These are phyloP conservation scores for Alternaria sp. DNA, from an alignment of 2,329 filamentous ascomycete species.

Conservation along the genomic window DNA sequence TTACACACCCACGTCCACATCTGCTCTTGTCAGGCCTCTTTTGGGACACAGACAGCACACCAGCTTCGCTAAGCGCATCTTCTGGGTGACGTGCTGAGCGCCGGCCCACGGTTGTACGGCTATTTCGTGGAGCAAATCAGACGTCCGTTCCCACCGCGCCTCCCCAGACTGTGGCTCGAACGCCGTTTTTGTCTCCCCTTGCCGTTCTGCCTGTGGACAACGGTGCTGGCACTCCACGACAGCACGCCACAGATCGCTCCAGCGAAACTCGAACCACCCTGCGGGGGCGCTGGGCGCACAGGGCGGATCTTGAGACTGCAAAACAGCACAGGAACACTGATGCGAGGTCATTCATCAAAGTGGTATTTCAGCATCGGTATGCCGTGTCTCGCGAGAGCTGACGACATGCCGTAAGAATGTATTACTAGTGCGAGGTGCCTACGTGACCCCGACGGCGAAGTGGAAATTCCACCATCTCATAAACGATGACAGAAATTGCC, in stretches of 20 bases:
- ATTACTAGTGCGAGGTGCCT: constrained; percentile 18
- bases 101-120: constrained; percentile 24
- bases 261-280: neutral
- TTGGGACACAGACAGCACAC: constrained; percentile 24
- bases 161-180: constrained; percentile 21
- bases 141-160: constrained; percentile 8
- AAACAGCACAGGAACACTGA: neutral
- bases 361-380: neutral
- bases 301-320: constrained; percentile 3
- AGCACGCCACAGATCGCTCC: constrained; percentile 22
- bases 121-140: constrained; percentile 30
- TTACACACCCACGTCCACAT: constrained; percentile 8
- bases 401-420: constrained; percentile 4
- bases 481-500: constrained; percentile 5
- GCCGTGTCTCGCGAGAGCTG: constrained; percentile 1
- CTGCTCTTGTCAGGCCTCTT: constrained; percentile 23
- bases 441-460: neutral
- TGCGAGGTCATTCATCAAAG: neutral
- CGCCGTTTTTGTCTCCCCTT: constrained; percentile 27
- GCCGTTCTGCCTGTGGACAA: constrained; percentile 11
- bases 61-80: constrained; percentile 15
- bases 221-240: constrained; percentile 32
- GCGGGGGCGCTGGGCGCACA: neutral
- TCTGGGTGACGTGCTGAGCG: constrained; percentile 16
- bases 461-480: constrained; percentile 7